Conservation (phyloP, 768 basidiomycete species). For the Phaeotremella skinneri region DNA sequence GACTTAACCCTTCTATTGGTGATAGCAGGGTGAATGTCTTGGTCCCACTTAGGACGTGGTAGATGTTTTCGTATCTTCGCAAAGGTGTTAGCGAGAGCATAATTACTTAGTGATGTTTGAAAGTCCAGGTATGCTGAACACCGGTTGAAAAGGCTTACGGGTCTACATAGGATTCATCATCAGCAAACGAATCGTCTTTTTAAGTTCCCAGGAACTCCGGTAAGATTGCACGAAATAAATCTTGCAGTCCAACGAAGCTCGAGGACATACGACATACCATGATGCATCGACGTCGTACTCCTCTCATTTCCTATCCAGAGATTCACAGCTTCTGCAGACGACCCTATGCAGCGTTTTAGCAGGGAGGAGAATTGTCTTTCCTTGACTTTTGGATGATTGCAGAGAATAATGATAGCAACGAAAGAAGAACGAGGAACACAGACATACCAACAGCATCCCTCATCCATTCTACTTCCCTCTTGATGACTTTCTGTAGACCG, state of each 20-base stretch:
- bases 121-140: no score
- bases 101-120: background rate
- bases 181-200: no score
- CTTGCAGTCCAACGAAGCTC: background rate
- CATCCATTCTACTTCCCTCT: conserved; percentile 69
- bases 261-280: conserved; percentile 60
- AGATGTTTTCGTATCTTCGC: conserved; percentile 88
- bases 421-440: conserved; percentile 3
- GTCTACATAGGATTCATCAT: no score
- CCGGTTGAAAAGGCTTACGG: conserved; percentile 27
- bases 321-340: conserved; percentile 86
- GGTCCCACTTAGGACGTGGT: conserved; percentile 75
- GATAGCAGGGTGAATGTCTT: conserved; percentile 85
- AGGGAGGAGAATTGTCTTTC: no score
- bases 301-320: conserved; percentile 80
- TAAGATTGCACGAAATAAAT: background rate
- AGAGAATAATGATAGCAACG: conserved; percentile 7
- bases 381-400: no score
- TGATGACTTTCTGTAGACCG: conserved; percentile 65
- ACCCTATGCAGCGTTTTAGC: no score
- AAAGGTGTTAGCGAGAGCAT: background rate
- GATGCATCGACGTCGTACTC: conserved; percentile 82
- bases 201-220: no score
- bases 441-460: conserved; percentile 70
- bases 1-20: conserved; percentile 81